These are phyloP conservation scores for Talaromyces sp. DNA, from an alignment of 2,329 filamentous ascomycete species.

Conservation along the genomic window DNA sequence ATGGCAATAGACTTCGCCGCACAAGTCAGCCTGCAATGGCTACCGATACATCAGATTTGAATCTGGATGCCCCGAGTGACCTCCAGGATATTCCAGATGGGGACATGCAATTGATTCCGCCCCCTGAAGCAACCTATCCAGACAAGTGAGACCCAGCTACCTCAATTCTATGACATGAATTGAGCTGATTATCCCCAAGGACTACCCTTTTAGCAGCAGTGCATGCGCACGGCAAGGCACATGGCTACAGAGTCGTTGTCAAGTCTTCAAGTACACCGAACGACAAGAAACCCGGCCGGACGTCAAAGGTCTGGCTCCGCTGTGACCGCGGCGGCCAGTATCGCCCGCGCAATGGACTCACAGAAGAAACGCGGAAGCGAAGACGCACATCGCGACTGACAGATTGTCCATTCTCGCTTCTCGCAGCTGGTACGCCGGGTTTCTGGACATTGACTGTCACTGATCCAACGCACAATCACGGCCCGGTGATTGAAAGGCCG, in stretches of 20 bases:
- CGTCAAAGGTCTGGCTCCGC: constrained; percentile 44
- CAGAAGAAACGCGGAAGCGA: constrained; percentile 45
- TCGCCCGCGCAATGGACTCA: constrained; percentile 44
- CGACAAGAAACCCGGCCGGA: constrained; percentile 45
- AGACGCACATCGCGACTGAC: constrained; percentile 43
- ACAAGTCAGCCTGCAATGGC: constrained; percentile 33
- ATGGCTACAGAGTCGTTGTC: constrained; percentile 46
- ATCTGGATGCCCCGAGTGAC: constrained; percentile 45
- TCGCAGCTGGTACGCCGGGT: constrained; percentile 42
- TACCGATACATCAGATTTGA: constrained; percentile 39
- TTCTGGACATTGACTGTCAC: constrained; percentile 44
- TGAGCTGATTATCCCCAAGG: constrained; percentile 22
- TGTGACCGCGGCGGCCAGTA: constrained; percentile 46
- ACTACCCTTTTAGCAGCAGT: constrained; percentile 39
- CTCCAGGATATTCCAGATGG: constrained; percentile 45
- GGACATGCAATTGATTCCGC: constrained; percentile 41
- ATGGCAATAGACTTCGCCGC: not conserved
- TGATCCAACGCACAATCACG: constrained; percentile 44
- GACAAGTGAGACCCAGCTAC: constrained; percentile 34
- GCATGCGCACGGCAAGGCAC: constrained; percentile 41
- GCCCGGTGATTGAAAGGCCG: constrained; percentile 40
- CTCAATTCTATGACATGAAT: not conserved
- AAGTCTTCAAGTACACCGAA: constrained; percentile 47
- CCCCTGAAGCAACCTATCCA: constrained; percentile 44
- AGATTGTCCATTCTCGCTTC: constrained; percentile 46